Base-by-base conservation (phyloP, 2,329 filamentous ascomycete species). In the Colletotrichum incanum region DNA sequence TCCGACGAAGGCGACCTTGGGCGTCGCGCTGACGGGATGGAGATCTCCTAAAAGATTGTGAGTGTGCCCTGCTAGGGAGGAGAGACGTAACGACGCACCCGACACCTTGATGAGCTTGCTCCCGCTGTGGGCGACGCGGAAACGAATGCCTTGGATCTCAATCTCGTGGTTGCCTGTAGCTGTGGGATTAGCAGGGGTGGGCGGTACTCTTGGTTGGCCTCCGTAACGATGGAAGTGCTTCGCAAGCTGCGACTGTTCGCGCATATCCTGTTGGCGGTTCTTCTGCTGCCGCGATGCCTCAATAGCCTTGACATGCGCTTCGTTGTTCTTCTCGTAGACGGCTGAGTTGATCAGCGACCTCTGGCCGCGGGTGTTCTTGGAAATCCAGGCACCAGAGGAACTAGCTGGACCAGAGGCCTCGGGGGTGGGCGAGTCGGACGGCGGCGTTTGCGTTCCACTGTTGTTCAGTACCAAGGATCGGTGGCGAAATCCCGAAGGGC, bases 331-430 rank as follows among this genome's bases (percentile, higher is more conserved):
- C 74, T 95, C 91, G 79, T 93, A 96, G 1, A 96, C 89, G 20
- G 90, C 89, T 26, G 92, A 90, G 79, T 96, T 97, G 82, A 97
- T 96, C 50, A 97, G 85, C 80, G 97, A 94, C 79, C 93, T 89
- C 79, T 95, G 93, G 61, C 93, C 92, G 79, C 93, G 93, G 61
- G 87, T 92, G 9, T 58, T 72, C 79, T 92, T 93, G 7, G 91
- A 89, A 52, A 96, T 89, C 90, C 93, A 96, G 3, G 89, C 81
- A 31, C 77, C 76, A 31, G 82, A 80, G 3, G 84, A 79, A 34
- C 82, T 81, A 11, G 81, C 79, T 12, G 81, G 68, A 11, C 81
- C 78, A 50, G 78, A 77, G 20, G 69, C 71, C 39, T 77, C 76
- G 39, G 70, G 59, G 2, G 59, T 69, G 20, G 76, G 74, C 63